phyloP scores from a whole-genome alignment of 208 protist genomes.

The Acanthamoeba royreba region DNA sequence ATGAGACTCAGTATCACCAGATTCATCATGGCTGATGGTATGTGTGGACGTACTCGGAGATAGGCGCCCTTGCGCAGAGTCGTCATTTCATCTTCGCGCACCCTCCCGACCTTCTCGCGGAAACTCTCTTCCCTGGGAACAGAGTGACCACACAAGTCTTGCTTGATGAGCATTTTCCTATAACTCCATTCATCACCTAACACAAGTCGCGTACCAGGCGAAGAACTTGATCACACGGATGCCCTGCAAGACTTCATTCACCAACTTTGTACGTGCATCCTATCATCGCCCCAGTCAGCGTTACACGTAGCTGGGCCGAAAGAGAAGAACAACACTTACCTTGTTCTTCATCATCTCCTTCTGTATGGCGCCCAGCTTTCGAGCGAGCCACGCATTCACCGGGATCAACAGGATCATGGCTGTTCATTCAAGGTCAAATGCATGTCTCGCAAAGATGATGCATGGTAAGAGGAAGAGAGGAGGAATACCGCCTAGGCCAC shows the following conservation, averaged over 20 bases:
- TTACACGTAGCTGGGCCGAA: too few relatives aligned
- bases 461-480: not conserved
- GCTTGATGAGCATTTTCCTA: not conserved
- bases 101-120: not conserved
- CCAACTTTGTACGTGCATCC: slow-evolving; percentile 54
- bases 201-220: slow-evolving; percentile 75
- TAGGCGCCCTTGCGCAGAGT: slow-evolving; percentile 24
- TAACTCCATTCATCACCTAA: not conserved
- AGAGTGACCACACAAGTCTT: not conserved
- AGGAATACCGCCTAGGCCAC: slow-evolving; percentile 37
- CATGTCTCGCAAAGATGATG: not conserved
- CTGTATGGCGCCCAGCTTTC: not conserved
- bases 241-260: slow-evolving; percentile 88
- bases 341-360: slow-evolving; percentile 56
- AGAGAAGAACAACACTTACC: too few relatives aligned
- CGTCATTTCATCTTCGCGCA: not conserved
- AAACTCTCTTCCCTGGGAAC: slow-evolving; percentile 53
- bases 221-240: slow-evolving; percentile 91
- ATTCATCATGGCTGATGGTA: not conserved
- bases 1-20: not conserved
- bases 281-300: too few relatives aligned
- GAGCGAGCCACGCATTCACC: slow-evolving; percentile 48
- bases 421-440: not conserved
- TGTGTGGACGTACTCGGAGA: not conserved
- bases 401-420: slow-evolving; percentile 70